Evolutionary conservation across 1,139 yeast genomes (phyloP), one percentile per base, ranked within the genome.

Genomic region (Yamadazyma taylorii): DNA sequence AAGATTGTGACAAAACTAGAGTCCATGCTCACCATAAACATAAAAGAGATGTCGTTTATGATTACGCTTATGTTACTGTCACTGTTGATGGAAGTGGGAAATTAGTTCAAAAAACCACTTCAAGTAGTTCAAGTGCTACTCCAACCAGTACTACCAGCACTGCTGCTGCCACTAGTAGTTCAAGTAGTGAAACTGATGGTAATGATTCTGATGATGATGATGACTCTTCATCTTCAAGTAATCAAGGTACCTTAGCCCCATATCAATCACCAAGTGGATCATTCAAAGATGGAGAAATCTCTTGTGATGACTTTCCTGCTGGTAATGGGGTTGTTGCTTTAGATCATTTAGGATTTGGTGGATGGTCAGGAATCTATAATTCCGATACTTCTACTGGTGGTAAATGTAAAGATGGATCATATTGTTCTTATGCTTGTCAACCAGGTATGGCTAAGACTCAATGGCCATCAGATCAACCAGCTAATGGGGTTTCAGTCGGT

Each of bases 381-480:
- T 61, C 70, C 53, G 60, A 75, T 48, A 85, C 85, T 55, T 73
- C 79, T 34, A 79, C 88, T 42, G 81, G 87, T 42, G 74, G 84
- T 42, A 58, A 70, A 32, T 85, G 94, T 73, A 60, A 72, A 48
- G 89, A 83, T 45, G 92, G 89, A 42, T 75, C 77, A 54, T 83
- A 82, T 75, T 85, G 94, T 64, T 85, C 92, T 40, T 85, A 85
- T 60, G 88, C 92, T 46, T 85, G 94, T 68, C 90, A 84, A 66
- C 78, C 92, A 40, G 94, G 94, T 78, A 84, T 84, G 92, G 84
- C 92, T 53, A 85, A 85, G 73, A 84, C 92, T 41, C 94, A 85
- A 69, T 85, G 89, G 89, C 94, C 94, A 41, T 63, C 78, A 24
- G 50, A 60, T 22, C 94, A 85, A 66, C 92, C 92, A 41, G 48